phyloP scores from a whole-genome alignment of 2,329 filamentous ascomycete genomes.

The Botrytis sinoallii region DNA sequence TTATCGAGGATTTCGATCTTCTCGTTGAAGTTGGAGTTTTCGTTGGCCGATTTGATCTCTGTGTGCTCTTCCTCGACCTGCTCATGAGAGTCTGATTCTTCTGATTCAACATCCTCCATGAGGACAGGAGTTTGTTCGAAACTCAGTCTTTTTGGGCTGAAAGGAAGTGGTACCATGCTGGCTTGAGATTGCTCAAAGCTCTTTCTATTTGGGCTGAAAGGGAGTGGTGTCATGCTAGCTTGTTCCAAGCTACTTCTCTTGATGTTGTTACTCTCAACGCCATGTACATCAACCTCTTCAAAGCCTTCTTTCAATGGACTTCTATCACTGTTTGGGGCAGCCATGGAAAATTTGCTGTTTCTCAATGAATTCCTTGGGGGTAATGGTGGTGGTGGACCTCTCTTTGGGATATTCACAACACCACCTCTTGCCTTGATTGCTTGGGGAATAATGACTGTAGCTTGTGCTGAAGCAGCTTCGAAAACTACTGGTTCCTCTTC shows the following conservation, averaged over 20 bases:
- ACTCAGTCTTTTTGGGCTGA: conserved; percentile 1
- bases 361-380: conserved; percentile 70
- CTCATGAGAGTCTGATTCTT: conserved; percentile 13
- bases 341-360: conserved; percentile 29
- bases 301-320: conserved; percentile 35
- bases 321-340: conserved; percentile 31
- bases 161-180: conserved; percentile 10
- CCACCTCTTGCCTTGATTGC: conserved; percentile 61
- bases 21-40: neutral
- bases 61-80: conserved; percentile 11
- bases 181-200: conserved; percentile 8
- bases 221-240: neutral
- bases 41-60: neutral
- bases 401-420: conserved; percentile 81
- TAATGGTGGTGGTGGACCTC: conserved; percentile 67
- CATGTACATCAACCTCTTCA: conserved; percentile 36
- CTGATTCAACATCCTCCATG: conserved; percentile 16
- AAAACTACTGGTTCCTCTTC: conserved; percentile 65
- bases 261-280: conserved; percentile 19
- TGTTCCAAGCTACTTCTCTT: conserved; percentile 13
- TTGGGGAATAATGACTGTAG: conserved; percentile 54
- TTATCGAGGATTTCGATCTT: conserved; percentile 1
- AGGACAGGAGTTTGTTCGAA: conserved; percentile 14
- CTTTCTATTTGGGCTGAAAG: neutral
- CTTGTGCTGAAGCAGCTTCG: conserved; percentile 59